Evolutionary conservation across 371 early-diverging fungal genomes (phyloP).

Genomic region (Lichtheimia hyalospora): DNA sequence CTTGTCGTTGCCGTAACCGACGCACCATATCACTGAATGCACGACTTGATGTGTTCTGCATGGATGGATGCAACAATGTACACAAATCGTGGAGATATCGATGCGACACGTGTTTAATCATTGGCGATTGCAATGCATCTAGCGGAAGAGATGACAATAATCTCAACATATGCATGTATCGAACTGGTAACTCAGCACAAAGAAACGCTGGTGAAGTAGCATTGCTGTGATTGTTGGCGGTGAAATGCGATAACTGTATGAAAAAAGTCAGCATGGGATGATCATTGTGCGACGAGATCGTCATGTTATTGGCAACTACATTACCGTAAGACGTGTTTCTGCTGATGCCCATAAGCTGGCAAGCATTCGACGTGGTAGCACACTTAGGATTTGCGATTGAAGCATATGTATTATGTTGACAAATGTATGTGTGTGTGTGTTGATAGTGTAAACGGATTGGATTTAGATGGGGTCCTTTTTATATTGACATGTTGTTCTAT

Average conservation of each 20-base stretch:
- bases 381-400: constrained; percentile 44
- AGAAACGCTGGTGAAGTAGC: constrained; percentile 61
- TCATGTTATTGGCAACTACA: not conserved
- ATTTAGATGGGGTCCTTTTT: not conserved
- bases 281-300: no score
- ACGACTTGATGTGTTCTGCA: constrained; percentile 29
- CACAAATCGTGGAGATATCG: constrained; percentile 46
- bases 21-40: constrained; percentile 46
- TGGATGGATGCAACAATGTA: constrained; percentile 40
- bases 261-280: constrained; percentile 2
- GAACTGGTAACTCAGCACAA: constrained; percentile 68
- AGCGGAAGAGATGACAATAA: constrained; percentile 40
- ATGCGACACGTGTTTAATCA: constrained; percentile 39
- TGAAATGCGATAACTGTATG: constrained; percentile 17
- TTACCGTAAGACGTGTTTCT: constrained; percentile 44
- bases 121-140: constrained; percentile 32
- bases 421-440: not conserved
- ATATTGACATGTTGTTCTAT: constrained; percentile 1
- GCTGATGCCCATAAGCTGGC: constrained; percentile 39
- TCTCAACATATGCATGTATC: constrained; percentile 65
- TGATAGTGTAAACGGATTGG: no score
- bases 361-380: constrained; percentile 34
- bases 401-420: constrained; percentile 19
- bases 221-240: constrained; percentile 12
- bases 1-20: constrained; percentile 35